Evolutionary conservation across 2,329 filamentous ascomycete species (phyloP), one percentile per base, ranked within the genome.

Genomic region (Lecanosticta acicola): DNA sequence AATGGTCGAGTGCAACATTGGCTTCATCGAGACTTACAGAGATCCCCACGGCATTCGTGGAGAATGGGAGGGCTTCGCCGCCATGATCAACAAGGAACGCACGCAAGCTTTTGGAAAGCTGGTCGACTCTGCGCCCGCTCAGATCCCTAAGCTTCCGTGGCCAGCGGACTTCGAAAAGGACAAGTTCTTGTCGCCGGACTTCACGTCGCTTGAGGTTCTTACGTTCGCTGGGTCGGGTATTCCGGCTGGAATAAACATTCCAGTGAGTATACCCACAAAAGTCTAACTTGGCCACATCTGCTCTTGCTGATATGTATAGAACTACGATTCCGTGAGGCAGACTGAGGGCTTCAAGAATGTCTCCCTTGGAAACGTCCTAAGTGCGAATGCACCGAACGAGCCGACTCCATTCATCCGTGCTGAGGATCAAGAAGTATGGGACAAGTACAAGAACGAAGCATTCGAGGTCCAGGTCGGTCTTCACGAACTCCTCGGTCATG

Each of bases 391-490:
- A 0, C 87, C 90, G 0, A 85, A 95, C 60, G 91, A 97, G 72
- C 85, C 86, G 56, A 85, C 95, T 20, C 91, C 91, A 95, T 57
- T 97, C 69, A 89, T 98, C 60, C 76, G 81, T 11, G 80, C 86
- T 1, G 75, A 79, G 36, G 91, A 97, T 59, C 75, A 93, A 17
- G 79, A 80, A 2, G 65, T 94, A 3, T 97, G 85, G 68, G 79
- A 85, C 58, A 85, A 85, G 62, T 89, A 87, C 68, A 85, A 88
- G 9, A 90, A 96, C 59, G 78, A 80, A 4, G 84, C 91, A 0
- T 97, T 97, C 59, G 91, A 97, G 68, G 88, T 96, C 2, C 90
- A 97, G 69, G 91, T 98, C 39, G 91, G 90, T 18, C 83, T 97
- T 16, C 91, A 97, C 67, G 90, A 96, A 65, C 79, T 96, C 71